Conservation (phyloP, 345 rosid genomes). For the Euclidium syriacum region DNA sequence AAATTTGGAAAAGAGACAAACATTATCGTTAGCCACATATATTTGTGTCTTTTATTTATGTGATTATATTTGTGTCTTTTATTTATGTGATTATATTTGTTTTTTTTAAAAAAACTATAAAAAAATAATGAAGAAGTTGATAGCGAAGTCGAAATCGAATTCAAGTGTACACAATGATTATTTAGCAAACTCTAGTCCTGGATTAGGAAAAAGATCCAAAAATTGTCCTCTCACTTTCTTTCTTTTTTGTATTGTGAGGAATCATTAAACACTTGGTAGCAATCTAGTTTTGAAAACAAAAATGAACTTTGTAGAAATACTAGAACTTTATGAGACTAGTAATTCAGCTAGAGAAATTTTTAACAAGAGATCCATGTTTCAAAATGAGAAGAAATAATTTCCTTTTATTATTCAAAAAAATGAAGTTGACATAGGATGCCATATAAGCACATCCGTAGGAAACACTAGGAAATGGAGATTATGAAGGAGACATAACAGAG, state of each 20-base stretch:
- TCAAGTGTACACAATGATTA: not conserved
- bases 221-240: not conserved
- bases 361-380: not conserved
- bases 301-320: not conserved
- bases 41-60: too few species aligned
- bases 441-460: constrained; percentile 8
- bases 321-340: not conserved
- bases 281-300: not conserved
- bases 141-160: too few species aligned
- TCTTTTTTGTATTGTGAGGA: not conserved
- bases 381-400: not conserved
- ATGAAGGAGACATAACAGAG: constrained; percentile 11
- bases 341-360: not conserved
- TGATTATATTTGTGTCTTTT: too few species aligned
- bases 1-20: too few species aligned
- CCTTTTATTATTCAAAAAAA: not conserved
- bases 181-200: not conserved
- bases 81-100: too few species aligned
- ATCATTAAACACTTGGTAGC: not conserved
- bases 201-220: not conserved
- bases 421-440: constrained; percentile 22
- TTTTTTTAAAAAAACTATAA: too few species aligned
- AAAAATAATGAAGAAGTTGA: too few species aligned
- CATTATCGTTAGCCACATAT: too few species aligned
- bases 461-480: not conserved